Conservation (phyloP, 2,329 filamentous ascomycete genomes). For the Aspergillus fructus region DNA sequence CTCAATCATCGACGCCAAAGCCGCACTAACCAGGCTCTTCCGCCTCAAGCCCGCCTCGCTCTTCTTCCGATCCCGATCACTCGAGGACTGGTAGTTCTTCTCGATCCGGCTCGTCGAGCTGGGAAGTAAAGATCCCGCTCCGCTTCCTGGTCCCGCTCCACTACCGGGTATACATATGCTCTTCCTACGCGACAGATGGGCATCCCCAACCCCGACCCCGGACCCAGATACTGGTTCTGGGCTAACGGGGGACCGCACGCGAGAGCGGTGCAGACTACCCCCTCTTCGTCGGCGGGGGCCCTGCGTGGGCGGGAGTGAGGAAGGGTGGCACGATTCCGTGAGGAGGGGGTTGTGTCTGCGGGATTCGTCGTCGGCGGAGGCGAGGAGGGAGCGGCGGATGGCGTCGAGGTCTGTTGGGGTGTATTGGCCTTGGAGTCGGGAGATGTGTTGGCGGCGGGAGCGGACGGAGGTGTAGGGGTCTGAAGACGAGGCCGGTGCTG, state of each 20-base stretch:
- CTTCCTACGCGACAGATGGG: slow-evolving; percentile 23
- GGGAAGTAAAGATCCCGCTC: neutral
- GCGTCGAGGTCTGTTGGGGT: slow-evolving; percentile 36
- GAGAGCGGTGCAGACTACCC: slow-evolving; percentile 27
- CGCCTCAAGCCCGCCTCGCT: slow-evolving; percentile 37
- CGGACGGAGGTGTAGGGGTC: slow-evolving; percentile 28
- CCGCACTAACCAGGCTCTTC: slow-evolving; percentile 40
- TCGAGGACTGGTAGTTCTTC: slow-evolving; percentile 30
- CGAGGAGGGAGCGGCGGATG: slow-evolving; percentile 35
- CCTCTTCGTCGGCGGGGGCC: slow-evolving; percentile 32
- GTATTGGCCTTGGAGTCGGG: slow-evolving; percentile 42
- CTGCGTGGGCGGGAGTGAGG: slow-evolving; percentile 35
- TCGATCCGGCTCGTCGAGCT: slow-evolving; percentile 28
- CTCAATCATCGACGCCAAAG: slow-evolving; percentile 37
- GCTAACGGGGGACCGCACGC: slow-evolving; percentile 25
- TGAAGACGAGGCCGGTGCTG: neutral
- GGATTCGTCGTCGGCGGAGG: slow-evolving; percentile 24
- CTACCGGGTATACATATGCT: slow-evolving; percentile 26
- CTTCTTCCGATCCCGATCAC: slow-evolving; percentile 29
- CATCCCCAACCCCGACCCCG: neutral
- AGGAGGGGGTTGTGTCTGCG: slow-evolving; percentile 7
- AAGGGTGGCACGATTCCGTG: slow-evolving; percentile 38
- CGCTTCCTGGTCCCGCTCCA: slow-evolving; percentile 33
- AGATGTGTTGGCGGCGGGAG: slow-evolving; percentile 40
- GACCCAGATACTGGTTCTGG: neutral